phyloP scores from a whole-genome alignment of 2,329 filamentous ascomycete species.

The Aspergillus sp. region DNA sequence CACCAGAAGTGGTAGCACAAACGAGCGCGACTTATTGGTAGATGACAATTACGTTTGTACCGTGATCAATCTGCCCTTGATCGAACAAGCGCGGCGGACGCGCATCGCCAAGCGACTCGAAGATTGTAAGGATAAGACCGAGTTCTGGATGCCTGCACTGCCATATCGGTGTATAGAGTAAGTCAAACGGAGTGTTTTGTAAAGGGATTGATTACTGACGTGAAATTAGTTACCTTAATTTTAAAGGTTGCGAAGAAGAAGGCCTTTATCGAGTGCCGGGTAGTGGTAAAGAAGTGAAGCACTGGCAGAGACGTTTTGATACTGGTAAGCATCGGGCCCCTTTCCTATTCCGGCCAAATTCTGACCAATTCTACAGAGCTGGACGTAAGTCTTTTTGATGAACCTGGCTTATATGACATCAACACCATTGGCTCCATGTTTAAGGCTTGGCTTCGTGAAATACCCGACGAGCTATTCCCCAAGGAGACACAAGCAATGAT shows the following conservation, averaged over 20 bases:
- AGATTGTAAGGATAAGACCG: conserved; percentile 88
- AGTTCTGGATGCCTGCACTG: conserved; percentile 97
- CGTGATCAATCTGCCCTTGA: conserved; percentile 79
- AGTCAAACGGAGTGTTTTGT: conserved; percentile 27
- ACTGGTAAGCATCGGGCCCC: conserved; percentile 56
- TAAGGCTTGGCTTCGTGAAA: conserved; percentile 90
- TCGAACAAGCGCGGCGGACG: conserved; percentile 87
- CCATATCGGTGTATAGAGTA: conserved; percentile 92
- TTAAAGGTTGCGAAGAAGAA: conserved; percentile 90
- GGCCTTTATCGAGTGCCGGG: conserved; percentile 91
- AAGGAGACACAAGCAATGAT: conserved; percentile 79
- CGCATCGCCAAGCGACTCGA: conserved; percentile 88
- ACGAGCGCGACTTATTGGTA: conserved; percentile 66
- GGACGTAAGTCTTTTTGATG: conserved; percentile 87
- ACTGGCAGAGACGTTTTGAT: conserved; percentile 90
- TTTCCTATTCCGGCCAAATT: neutral
- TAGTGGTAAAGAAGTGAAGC: conserved; percentile 84
- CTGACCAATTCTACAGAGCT: conserved; percentile 56
- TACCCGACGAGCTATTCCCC: conserved; percentile 93
- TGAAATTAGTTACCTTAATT: conserved; percentile 72
- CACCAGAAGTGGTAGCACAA: conserved; percentile 67
- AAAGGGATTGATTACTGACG: conserved; percentile 12
- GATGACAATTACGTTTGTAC: conserved; percentile 82
- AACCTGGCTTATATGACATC: conserved; percentile 87
- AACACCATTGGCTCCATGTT: conserved; percentile 96